phyloP scores from a whole-genome alignment of 1,139 yeast species.

The Lodderomyces beijingensis region DNA sequence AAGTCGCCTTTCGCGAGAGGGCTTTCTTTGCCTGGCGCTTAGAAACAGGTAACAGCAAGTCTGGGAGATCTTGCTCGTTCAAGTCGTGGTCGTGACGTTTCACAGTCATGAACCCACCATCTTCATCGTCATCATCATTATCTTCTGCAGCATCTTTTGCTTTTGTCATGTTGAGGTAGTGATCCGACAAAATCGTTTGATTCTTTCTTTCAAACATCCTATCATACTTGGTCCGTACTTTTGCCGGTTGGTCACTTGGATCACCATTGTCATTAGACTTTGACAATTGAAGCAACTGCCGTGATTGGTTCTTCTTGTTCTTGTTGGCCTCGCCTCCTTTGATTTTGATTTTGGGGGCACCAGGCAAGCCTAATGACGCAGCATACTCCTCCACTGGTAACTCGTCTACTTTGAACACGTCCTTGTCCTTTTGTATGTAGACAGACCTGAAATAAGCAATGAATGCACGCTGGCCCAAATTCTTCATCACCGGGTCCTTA shows the following conservation, averaged over 20 bases:
- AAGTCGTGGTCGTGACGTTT: conserved; percentile 74
- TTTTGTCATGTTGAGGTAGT: conserved; percentile 68
- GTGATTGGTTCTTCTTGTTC: conserved; percentile 77
- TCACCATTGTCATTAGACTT: conserved; percentile 70
- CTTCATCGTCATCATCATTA: conserved; percentile 22
- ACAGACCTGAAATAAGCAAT: conserved; percentile 85
- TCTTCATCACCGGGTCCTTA: conserved; percentile 86
- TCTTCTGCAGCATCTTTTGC: conserved; percentile 25
- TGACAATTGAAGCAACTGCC: conserved; percentile 56
- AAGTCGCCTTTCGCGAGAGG: conserved; percentile 75
- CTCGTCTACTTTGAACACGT: conserved; percentile 70
- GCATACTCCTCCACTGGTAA: conserved; percentile 84
- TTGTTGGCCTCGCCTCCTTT: conserved; percentile 48
- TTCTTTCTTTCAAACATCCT: conserved; percentile 94
- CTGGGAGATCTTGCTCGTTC: conserved; percentile 62
- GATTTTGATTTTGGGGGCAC: conserved; percentile 89
- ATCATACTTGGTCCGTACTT: conserved; percentile 83
- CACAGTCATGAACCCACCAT: conserved; percentile 75
- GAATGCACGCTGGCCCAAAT: conserved; percentile 92
- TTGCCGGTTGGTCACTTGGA: conserved; percentile 41
- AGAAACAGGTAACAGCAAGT: conserved; percentile 58
- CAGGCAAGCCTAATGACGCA: conserved; percentile 84
- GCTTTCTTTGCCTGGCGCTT: conserved; percentile 88
- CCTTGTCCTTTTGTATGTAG: conserved; percentile 82
- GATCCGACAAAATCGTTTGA: conserved; percentile 88